Evolutionary conservation across 225 moss, liverwort and hornwort species (phyloP).

Genomic region (Pseudoscleropodium purum): DNA sequence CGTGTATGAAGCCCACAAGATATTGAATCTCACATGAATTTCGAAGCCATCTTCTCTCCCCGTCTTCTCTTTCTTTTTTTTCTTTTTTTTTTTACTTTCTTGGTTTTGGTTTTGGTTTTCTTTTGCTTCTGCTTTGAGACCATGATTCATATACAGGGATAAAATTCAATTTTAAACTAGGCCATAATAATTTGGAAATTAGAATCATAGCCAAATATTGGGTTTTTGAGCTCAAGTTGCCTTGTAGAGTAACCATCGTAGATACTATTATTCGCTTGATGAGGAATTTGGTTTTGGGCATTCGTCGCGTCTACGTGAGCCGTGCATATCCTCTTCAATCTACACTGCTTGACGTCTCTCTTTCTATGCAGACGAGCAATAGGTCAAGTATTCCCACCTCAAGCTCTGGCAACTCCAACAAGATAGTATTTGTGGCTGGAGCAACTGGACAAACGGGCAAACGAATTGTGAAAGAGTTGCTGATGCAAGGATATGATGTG

Average conservation of each 20-base stretch:
- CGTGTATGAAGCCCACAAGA: neutral
- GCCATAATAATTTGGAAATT: neutral
- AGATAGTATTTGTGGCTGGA: slow-evolving; percentile 71
- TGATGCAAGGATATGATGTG: slow-evolving; percentile 58
- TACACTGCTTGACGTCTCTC: neutral
- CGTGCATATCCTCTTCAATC: neutral
- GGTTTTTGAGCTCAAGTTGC: neutral
- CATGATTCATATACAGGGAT: neutral
- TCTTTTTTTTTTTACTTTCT: neutral
- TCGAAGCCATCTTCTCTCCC: too few species aligned
- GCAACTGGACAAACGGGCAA: slow-evolving; percentile 75
- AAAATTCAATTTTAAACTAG: neutral
- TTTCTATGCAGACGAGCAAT: slow-evolving; percentile 18
- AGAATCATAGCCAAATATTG: neutral
- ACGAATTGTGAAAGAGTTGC: slow-evolving; percentile 69
- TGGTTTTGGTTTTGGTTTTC: neutral
- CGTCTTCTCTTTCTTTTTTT: neutral
- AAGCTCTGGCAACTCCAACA: slow-evolving; percentile 25
- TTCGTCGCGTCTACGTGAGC: neutral
- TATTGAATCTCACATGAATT: neutral
- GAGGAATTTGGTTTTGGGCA: neutral
- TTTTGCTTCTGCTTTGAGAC: neutral
- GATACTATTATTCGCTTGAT: neutral
- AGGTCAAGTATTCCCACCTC: slow-evolving; percentile 13
- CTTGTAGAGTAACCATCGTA: neutral